phyloP scores from a whole-genome alignment of 2,329 filamentous ascomycete species.

The Alternaria arbusti region DNA sequence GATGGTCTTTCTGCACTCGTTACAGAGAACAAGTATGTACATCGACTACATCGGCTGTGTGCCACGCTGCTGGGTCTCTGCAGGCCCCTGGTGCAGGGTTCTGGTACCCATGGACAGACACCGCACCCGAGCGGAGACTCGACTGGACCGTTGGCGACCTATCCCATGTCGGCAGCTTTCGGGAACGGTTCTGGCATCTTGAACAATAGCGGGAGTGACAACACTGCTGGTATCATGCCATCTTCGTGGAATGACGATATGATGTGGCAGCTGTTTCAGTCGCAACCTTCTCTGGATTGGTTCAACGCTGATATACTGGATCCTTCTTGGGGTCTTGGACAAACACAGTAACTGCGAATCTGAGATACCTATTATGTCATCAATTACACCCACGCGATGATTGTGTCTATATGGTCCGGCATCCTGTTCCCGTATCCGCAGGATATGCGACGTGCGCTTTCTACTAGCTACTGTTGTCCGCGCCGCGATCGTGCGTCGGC shows the following conservation, averaged over 20 bases:
- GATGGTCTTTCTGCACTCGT: slow-evolving; percentile 36
- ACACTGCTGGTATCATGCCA: slow-evolving; percentile 10
- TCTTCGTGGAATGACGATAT: slow-evolving; percentile 43
- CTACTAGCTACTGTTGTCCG: background rate
- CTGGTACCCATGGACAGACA: background rate
- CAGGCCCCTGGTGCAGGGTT: slow-evolving; percentile 32
- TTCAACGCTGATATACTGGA: slow-evolving; percentile 43
- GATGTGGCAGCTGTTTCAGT: slow-evolving; percentile 45
- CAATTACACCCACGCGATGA: background rate
- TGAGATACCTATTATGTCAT: background rate
- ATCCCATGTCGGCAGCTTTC: background rate
- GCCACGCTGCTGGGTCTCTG: slow-evolving; percentile 39
- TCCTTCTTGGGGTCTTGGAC: slow-evolving; percentile 29
- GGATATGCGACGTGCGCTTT: background rate
- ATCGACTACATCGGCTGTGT: slow-evolving; percentile 37
- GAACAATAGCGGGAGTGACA: background rate
- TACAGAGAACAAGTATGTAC: slow-evolving; percentile 39
- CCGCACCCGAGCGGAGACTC: background rate
- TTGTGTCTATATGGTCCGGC: background rate
- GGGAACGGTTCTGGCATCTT: background rate
- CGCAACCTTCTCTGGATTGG: slow-evolving; percentile 44
- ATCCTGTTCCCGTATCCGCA: background rate
- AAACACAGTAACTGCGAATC: background rate
- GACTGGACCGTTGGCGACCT: background rate
- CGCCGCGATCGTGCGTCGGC: background rate